Conservation (phyloP, 768 basidiomycete genomes). For the Mycena indigotica region DNA sequence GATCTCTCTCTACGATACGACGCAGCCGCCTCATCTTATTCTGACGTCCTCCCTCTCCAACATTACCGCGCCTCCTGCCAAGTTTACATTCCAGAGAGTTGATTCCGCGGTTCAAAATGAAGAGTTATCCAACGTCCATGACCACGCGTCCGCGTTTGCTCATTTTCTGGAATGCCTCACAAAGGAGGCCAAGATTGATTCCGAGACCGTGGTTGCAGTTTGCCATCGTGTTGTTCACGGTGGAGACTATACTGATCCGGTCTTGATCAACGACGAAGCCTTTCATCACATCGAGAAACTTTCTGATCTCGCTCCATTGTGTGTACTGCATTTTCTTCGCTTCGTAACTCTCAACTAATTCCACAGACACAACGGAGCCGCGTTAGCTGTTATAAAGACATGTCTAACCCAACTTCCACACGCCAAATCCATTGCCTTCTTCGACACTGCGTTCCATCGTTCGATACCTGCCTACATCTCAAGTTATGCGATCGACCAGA, state of each 20-base stretch:
- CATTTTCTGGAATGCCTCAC: slow-evolving; percentile 57
- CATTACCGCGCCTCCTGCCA: slow-evolving; percentile 57
- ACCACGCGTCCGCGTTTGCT: slow-evolving; percentile 65
- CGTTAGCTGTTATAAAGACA: slow-evolving; percentile 60
- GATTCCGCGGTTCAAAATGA: slow-evolving; percentile 43
- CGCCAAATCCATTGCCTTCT: slow-evolving; percentile 78
- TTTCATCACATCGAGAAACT: slow-evolving; percentile 74
- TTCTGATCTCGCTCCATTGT: slow-evolving; percentile 81
- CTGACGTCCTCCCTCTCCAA: slow-evolving; percentile 57
- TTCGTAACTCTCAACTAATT: not conserved
- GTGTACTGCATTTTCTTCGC: slow-evolving; percentile 33
- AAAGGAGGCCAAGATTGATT: slow-evolving; percentile 44
- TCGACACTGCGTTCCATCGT: slow-evolving; percentile 85
- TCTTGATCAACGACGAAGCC: slow-evolving; percentile 66
- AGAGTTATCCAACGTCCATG: slow-evolving; percentile 40
- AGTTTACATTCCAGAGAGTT: slow-evolving; percentile 46
- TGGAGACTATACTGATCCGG: slow-evolving; percentile 72
- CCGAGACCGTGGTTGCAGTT: slow-evolving; percentile 50
- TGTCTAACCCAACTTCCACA: slow-evolving; percentile 65
- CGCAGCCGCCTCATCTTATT: slow-evolving; percentile 43
- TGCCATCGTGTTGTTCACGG: slow-evolving; percentile 89
- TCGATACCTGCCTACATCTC: slow-evolving; percentile 76
- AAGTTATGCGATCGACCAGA: slow-evolving; percentile 75
- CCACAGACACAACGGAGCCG: slow-evolving; percentile 61
- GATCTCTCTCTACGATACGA: slow-evolving; percentile 60